Evolutionary conservation across 2,329 filamentous ascomycete species (phyloP).

Genomic region (Penicillium sp.): DNA sequence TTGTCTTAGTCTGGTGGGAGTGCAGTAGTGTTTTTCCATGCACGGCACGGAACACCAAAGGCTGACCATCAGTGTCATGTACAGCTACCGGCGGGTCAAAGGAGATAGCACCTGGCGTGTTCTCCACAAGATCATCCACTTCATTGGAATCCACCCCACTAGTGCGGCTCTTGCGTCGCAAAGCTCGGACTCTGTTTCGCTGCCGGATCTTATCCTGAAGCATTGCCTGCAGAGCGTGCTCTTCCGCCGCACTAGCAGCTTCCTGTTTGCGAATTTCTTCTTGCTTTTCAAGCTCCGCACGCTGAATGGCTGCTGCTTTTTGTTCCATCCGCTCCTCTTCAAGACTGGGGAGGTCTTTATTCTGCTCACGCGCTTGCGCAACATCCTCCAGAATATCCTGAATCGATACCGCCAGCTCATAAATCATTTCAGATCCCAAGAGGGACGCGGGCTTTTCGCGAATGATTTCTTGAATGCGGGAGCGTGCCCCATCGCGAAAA

Average conservation of each 20-base stretch:
- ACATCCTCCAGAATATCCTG: constrained; percentile 80
- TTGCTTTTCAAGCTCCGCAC: constrained; percentile 51
- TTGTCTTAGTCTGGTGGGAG: constrained; percentile 64
- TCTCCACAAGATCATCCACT: constrained; percentile 31
- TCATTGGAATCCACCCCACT: constrained; percentile 32
- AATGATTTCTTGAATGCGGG: constrained; percentile 69
- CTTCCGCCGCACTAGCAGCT: constrained; percentile 43
- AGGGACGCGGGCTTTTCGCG: constrained; percentile 67
- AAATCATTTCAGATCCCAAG: constrained; percentile 65
- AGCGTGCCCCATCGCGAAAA: constrained; percentile 69
- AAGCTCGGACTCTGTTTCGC: constrained; percentile 39
- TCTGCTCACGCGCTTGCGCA: constrained; percentile 72
- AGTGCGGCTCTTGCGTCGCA: constrained; percentile 41
- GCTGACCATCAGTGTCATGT: constrained; percentile 64
- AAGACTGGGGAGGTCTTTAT: constrained; percentile 76
- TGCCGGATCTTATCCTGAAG: constrained; percentile 42
- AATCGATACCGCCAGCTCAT: constrained; percentile 60
- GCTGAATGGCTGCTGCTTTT: constrained; percentile 66
- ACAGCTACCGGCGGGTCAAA: constrained; percentile 53
- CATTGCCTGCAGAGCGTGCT: constrained; percentile 40
- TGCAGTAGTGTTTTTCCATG: constrained; percentile 67
- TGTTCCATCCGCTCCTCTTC: constrained; percentile 86
- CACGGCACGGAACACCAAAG: constrained; percentile 69
- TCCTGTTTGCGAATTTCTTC: constrained; percentile 50
- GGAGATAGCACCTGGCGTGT: constrained; percentile 38